Evolutionary conservation across 352 stramenopile species (phyloP), one percentile per base, ranked within the genome.

Genomic region (Aphanomyces invadans): DNA sequence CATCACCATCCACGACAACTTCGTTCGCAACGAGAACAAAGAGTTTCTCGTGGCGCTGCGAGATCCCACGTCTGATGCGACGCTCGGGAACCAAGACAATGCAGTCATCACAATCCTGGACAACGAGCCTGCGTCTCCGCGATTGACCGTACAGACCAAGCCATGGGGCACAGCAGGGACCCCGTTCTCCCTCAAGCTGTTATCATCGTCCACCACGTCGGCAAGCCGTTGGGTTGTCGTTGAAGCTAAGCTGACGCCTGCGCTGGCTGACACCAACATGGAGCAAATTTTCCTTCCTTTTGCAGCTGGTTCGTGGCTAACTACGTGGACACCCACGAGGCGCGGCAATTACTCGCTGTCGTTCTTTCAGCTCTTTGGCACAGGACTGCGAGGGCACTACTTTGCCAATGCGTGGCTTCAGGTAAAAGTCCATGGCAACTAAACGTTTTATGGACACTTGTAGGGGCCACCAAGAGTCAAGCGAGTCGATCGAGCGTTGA

Each of bases 1-100:
- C 28, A 62, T 98, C 25, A 92, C 88, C 21, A 95, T 98, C 62
- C 88, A 97, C 67, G 90, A 98, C 62, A 88, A 98, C 62, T 81
- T 85, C 31, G 45, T 83, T 31, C 62, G 82, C 2, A 83, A 96
- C 29, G 71, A 49, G 4, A 71, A 93, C 59, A 83, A 94, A 60
- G 76, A 69, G 0, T 93, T 95, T 54, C 74, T 81, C 12, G 70
- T 95, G 23, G 38, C 73, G 28, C 70, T 92, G 38, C 73, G 68
- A 0, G 59, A 78, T 19, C 74, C 80, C 12, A 67, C 45, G 23
- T 62, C 62, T 29, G 26, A 59, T 65, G 38, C 68, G 56, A 11
- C 63, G 36, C 45, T 94, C 1, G 85, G 85, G 17, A 87, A 81
- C 52, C 82, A 92, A 44, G 71, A 76, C 17, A 73, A 77, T 9